Percentiles rank a stretch among this genome's conserved stretches.
Conservation (phyloP, 192 early-diverging fungal genomes). For the Globomyces pollinis-pini region DNA sequence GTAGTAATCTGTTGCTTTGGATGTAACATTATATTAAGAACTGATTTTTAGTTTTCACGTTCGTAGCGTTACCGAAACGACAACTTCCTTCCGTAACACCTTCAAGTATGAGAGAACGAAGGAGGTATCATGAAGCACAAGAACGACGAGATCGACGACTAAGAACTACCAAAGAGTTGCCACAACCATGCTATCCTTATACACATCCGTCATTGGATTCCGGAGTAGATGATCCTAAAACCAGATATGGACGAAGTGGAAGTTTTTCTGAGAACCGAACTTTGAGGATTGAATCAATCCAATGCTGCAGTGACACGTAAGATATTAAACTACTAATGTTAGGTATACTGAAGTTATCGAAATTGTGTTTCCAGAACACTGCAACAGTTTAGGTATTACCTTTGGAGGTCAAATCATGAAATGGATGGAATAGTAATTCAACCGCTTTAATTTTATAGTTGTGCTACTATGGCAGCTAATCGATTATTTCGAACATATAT, state of each 20-base stretch:
- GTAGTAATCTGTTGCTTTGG: slow-evolving; percentile 41
- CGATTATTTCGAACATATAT: slow-evolving; percentile 44
- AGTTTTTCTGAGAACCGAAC: slow-evolving; percentile 7
- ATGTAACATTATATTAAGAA: not conserved
- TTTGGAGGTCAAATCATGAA: slow-evolving; percentile 68
- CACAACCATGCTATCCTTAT: not conserved
- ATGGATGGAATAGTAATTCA: slow-evolving; percentile 70
- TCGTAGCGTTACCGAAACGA: slow-evolving; percentile 43
- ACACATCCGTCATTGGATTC: slow-evolving; percentile 1
- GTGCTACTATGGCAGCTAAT: slow-evolving; percentile 50
- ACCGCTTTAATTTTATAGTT: too few relatives aligned
- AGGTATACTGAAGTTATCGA: slow-evolving; percentile 51
- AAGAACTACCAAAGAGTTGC: slow-evolving; percentile 7
- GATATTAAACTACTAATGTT: slow-evolving; percentile 11
- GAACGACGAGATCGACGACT: slow-evolving; percentile 18
- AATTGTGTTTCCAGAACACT: slow-evolving; percentile 66
- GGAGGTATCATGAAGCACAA: slow-evolving; percentile 53
- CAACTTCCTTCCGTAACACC: slow-evolving; percentile 48
- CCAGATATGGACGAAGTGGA: slow-evolving; percentile 7
- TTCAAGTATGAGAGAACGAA: slow-evolving; percentile 37
- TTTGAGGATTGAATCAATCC: too few relatives aligned
- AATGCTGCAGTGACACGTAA: slow-evolving; percentile 11
- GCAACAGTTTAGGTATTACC: slow-evolving; percentile 56
- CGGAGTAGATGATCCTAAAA: too few relatives aligned
- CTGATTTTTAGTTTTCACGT: slow-evolving; percentile 63